Percentiles rank a stretch among this genome's conserved stretches.
These are phyloP conservation scores for Candida namnaoensis DNA, from an alignment of 805 yeast genomes.

Conservation along the genomic window DNA sequence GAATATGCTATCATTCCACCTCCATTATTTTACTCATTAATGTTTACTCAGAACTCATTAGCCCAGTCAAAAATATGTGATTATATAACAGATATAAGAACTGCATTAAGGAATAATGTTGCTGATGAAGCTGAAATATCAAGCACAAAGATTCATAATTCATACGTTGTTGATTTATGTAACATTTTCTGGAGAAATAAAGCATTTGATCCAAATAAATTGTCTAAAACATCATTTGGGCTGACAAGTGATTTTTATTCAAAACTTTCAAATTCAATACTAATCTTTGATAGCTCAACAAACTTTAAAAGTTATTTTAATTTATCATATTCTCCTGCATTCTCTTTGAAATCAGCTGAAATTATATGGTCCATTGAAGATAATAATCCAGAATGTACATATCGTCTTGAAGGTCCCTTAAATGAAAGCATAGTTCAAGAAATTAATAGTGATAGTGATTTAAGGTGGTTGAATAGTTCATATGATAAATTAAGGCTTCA, in stretches of 20 bases:
- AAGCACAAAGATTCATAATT: constrained; percentile 31
- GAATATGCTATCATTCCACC: constrained; percentile 29
- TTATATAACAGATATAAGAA: constrained; percentile 29
- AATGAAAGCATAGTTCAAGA: constrained; percentile 31
- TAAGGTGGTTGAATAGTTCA: constrained; percentile 27
- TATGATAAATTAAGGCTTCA: constrained; percentile 38
- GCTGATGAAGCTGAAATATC: constrained; percentile 11
- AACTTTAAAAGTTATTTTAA: constrained; percentile 20
- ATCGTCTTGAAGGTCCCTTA: constrained; percentile 45
- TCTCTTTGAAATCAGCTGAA: constrained; percentile 33
- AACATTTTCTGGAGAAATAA: constrained; percentile 50
- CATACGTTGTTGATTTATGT: constrained; percentile 46
- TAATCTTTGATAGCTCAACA: constrained; percentile 15
- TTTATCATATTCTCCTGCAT: constrained; percentile 43
- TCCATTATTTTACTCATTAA: constrained; percentile 24
- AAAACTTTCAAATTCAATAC: constrained; percentile 12
- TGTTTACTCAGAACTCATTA: constrained; percentile 34
- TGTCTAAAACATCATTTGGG: constrained; percentile 24
- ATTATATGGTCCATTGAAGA: constrained; percentile 41
- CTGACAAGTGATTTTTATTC: constrained; percentile 19
- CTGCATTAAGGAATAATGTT: constrained; percentile 4
- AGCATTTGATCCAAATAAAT: constrained; percentile 31
- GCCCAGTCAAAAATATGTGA: constrained; percentile 37
- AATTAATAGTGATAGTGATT: constrained; percentile 20
- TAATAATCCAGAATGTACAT: constrained; percentile 17